Evolutionary conservation across 2,329 filamentous ascomycete species (phyloP), one percentile per base, ranked within the genome.

Genomic region (Hypoxylon sp.): DNA sequence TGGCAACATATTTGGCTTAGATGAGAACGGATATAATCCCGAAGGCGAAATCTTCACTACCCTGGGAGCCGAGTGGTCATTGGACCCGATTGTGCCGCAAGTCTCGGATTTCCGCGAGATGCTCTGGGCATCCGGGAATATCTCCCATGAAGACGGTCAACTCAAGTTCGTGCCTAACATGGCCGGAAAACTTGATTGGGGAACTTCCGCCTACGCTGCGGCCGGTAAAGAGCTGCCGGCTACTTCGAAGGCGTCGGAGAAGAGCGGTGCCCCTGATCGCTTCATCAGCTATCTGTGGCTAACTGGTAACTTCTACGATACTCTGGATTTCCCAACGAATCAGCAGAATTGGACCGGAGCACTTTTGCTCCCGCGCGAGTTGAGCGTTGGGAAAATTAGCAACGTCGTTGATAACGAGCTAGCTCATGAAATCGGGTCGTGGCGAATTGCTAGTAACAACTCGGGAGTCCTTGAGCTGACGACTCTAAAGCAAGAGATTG

Each of bases 271-370:
- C 0, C 78, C 80, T 1, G 80, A 83, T 64, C 78, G 81, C 3
- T 82, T 80, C 67, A 77, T 83, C 51, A 74, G 75, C 4, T 82
- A 81, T 58, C 19, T 82, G 0, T 83, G 81, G 81, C 70, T 83
- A 43, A 83, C 80, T 2, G 81, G 80, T n/a, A 76, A 82, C 60
- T 78, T 79, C 57, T 83, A 79, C 61, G 81, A 76, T 0, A 80
- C 78, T 5, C 66, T 76, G 1, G 72, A 75, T 43, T 82, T 82
- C 60, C 81, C 81, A 2, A 79, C 77, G 19, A 19, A 69, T 0
- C 80, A 82, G 69, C 81, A 83, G 63, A 82, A 82, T 49, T 83
- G 81, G 81, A 81, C 80, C 1, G 81, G 81, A 2, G 76, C 80
- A 1, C 75, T 84, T 13, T 71, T 83, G 1, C 77, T 83, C 1